Base-by-base conservation (phyloP, 345 rosid species). In the Linum tenue region DNA sequence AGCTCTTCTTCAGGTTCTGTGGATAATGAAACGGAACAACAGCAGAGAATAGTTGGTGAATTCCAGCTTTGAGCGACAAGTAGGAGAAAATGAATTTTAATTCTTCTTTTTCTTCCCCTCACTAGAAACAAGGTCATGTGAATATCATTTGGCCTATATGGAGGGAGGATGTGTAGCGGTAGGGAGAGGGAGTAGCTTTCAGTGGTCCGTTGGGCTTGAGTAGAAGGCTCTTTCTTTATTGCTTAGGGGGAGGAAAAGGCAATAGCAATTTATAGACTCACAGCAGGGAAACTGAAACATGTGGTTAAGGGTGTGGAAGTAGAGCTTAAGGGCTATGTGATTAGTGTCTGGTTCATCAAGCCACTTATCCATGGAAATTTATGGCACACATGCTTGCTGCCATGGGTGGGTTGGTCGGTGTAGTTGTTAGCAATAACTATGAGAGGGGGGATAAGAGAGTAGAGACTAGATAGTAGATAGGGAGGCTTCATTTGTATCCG, bases 111-210 rank as follows among this genome's bases (percentile, higher is more conserved):
- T 53, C 6, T 22, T 22, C 22, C 38, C 12, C 60, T n/a, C 77
- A 68, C 64, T 72, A 70, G 64, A 77, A 75, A 78, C 83, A 81
- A 67, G 75, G 75, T 67, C 92, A 83, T 81, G 92, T 87, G 92
- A 87, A 78, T 77, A 75, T 83, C 57, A 42, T 72, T 83, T 84
- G 92, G 83, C 85, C 56, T 66, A 76, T 78, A 37, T 68, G 71
- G 75, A 73, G 22, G 53, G 53, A 41, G 44, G 44, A 41, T 41
- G 44, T 41, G 44, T 41, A 41, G 44, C 31, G 31, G 31, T 22
- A 22, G 31, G 31, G 31, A 22, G 53, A 48, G 53, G 14, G 14
- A 48, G 11, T 48, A 48, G 53, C 53, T 48, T 48, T 9, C 53
- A 6, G 53, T 48, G 53, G 53, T 15, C 53, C 53, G 53, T 48